Evolutionary conservation across 2,329 filamentous ascomycete species (phyloP).

Genomic region (Alternaria gansuensis): DNA sequence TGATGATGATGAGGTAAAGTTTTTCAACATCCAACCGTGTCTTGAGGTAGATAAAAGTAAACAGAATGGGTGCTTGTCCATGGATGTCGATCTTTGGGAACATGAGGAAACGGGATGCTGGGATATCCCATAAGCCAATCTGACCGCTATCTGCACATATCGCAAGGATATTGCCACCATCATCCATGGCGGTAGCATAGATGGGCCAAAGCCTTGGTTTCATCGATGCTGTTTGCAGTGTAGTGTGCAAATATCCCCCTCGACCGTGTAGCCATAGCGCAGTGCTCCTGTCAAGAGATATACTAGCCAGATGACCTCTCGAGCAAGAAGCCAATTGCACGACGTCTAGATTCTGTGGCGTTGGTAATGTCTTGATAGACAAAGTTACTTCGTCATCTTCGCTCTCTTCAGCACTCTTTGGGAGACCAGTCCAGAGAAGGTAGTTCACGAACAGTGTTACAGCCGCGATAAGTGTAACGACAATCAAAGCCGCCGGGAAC

Average conservation of each 20-base stretch:
- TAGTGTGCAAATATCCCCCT: slow-evolving; percentile 41
- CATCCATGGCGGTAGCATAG: slow-evolving; percentile 70
- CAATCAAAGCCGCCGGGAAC: slow-evolving; percentile 69
- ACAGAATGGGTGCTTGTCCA: slow-evolving; percentile 71
- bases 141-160: slow-evolving; percentile 67
- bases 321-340: slow-evolving; percentile 69
- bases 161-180: slow-evolving; percentile 71
- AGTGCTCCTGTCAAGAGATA: slow-evolving; percentile 74
- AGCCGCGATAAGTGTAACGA: slow-evolving; percentile 69
- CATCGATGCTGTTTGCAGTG: slow-evolving; percentile 45
- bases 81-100: slow-evolving; percentile 62
- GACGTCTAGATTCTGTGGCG: slow-evolving; percentile 74
- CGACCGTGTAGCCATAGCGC: slow-evolving; percentile 64
- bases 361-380: slow-evolving; percentile 67
- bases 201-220: slow-evolving; percentile 57
- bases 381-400: slow-evolving; percentile 63
- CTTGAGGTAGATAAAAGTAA: slow-evolving; percentile 57
- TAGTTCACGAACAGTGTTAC: slow-evolving; percentile 78
- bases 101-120: slow-evolving; percentile 65
- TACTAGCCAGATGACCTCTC: slow-evolving; percentile 72
- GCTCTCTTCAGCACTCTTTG: slow-evolving; percentile 55
- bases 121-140: slow-evolving; percentile 71
- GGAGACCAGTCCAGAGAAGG: slow-evolving; percentile 71
- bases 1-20: slow-evolving; percentile 66
- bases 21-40: slow-evolving; percentile 41